These are phyloP conservation scores for Osmanthus fragrans DNA, from an alignment of 257 asterid species.

Conservation along the genomic window DNA sequence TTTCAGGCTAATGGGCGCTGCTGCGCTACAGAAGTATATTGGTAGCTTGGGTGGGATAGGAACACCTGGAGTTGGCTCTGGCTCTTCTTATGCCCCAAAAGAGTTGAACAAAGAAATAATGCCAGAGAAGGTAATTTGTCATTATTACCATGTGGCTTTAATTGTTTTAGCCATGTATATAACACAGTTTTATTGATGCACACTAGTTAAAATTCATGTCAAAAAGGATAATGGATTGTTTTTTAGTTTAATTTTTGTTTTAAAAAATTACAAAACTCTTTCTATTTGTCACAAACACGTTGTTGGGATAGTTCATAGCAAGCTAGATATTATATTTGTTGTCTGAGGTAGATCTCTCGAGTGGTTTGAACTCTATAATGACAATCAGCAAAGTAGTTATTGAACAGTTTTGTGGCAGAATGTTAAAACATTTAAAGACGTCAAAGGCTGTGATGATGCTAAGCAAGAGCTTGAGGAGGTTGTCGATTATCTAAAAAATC, in stretches of 20 bases:
- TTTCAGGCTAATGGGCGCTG: conserved; percentile 69
- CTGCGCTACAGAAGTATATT: conserved; percentile 92
- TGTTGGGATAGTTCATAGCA: background rate
- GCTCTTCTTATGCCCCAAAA: conserved; percentile 84
- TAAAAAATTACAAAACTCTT: background rate
- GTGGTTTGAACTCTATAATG: conserved; percentile 6
- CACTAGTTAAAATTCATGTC: background rate
- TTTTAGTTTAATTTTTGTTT: background rate
- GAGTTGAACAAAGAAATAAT: conserved; percentile 79
- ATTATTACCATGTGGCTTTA: conserved; percentile 10
- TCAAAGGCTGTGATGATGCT: conserved; percentile 99
- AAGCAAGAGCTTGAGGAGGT: conserved; percentile 99
- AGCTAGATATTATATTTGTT: background rate
- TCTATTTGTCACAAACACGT: conserved; percentile 6
- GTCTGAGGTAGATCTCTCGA: background rate
- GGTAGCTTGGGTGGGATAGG: conserved; percentile 97
- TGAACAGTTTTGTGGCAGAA: conserved; percentile 54
- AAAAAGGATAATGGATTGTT: background rate
- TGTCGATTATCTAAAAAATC: conserved; percentile 90
- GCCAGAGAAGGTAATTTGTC: conserved; percentile 76
- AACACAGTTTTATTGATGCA: background rate
- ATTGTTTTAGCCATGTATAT: background rate
- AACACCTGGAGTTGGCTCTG: conserved; percentile 89
- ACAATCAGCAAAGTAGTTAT: conserved; percentile 7
- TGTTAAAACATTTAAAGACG: conserved; percentile 96